Evolutionary conservation across 164 flowering plant species (phyloP).

Genomic region (Aristolochia contorta): DNA sequence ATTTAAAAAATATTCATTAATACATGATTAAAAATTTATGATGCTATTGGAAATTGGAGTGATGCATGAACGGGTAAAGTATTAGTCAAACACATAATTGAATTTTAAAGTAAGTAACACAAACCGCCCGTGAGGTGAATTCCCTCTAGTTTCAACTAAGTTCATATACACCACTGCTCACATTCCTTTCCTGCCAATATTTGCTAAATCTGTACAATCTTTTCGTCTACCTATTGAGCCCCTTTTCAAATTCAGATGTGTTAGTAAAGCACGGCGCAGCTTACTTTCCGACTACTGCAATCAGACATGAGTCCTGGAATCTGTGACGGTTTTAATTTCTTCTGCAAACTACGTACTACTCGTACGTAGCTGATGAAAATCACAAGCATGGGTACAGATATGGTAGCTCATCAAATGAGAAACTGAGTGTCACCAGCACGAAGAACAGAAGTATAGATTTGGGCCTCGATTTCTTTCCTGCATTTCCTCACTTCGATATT

Average conservation of each 20-base stretch:
- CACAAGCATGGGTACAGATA: neutral
- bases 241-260: neutral
- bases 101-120: too few species aligned
- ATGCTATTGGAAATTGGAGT: too few species aligned
- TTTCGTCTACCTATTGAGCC: neutral
- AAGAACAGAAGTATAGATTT: neutral
- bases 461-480: conserved; percentile 1
- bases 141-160: too few species aligned
- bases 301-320: neutral
- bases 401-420: neutral
- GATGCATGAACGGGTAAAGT: too few species aligned
- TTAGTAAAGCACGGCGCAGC: neutral
- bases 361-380: neutral
- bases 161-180: too few species aligned
- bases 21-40: too few species aligned
- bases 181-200: too few species aligned
- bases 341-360: too few species aligned
- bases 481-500: neutral
- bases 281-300: neutral
- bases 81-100: too few species aligned
- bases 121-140: too few species aligned
- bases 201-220: too few species aligned
- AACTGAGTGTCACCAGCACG: neutral
- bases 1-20: too few species aligned
- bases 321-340: neutral